These are phyloP conservation scores for Vigna unguiculata DNA, from an alignment of 306 rosid species.

Conservation along the genomic window DNA sequence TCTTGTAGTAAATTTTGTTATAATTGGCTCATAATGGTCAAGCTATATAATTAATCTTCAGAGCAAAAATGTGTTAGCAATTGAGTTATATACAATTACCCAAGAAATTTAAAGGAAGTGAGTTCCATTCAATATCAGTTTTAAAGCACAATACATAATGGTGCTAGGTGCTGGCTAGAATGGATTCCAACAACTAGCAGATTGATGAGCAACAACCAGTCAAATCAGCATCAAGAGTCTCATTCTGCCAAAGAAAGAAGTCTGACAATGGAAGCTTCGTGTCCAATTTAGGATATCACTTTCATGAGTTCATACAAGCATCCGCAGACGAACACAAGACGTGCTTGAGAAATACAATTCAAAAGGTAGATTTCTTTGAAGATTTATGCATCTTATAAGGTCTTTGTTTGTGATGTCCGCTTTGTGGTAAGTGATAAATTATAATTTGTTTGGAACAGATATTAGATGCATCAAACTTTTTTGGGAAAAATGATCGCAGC, in stretches of 20 bases:
- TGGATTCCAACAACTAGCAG: constrained; percentile 47
- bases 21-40: neutral
- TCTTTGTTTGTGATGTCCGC: constrained; percentile 1
- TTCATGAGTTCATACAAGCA: constrained; percentile 65
- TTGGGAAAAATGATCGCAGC: constrained; percentile 37
- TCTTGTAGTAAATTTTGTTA: neutral
- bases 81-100: neutral
- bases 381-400: neutral
- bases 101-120: neutral
- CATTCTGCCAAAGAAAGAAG: constrained; percentile 66
- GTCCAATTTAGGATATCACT: constrained; percentile 57
- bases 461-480: constrained; percentile 42
- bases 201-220: constrained; percentile 36
- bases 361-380: constrained; percentile 48
- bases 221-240: constrained; percentile 34
- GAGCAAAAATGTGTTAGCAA: neutral
- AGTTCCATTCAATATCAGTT: constrained; percentile 13
- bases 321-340: constrained; percentile 63
- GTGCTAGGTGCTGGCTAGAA: constrained; percentile 40
- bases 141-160: constrained; percentile 10
- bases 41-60: neutral
- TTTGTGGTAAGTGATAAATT: constrained; percentile 8
- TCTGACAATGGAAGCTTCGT: constrained; percentile 66
- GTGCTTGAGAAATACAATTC: constrained; percentile 62
- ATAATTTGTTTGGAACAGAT: constrained; percentile 52